Evolutionary conservation across 768 basidiomycete genomes (phyloP).

Genomic region (Trametes elegans): DNA sequence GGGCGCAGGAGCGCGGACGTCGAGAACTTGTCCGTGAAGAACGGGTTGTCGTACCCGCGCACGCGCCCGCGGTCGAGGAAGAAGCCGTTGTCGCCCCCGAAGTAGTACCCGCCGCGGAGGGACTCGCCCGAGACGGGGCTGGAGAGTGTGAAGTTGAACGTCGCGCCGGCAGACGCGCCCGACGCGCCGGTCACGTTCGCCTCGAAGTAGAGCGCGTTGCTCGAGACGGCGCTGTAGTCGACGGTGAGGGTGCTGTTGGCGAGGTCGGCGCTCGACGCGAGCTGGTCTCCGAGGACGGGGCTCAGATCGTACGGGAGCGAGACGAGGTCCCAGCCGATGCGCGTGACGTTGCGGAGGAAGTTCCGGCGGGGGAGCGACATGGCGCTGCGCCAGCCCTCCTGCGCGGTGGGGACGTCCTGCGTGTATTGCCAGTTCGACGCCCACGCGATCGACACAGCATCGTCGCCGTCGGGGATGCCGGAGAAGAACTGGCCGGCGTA

Average conservation of each 20-base stretch:
- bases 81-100: constrained; percentile 10
- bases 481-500: constrained; percentile 17
- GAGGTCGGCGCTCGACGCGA: neutral
- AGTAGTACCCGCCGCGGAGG: constrained; percentile 7
- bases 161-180: neutral
- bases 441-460: constrained; percentile 13
- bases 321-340: constrained; percentile 7
- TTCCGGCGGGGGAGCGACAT: constrained; percentile 15
- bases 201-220: constrained; percentile 12
- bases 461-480: constrained; percentile 8
- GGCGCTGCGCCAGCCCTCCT: constrained; percentile 17
- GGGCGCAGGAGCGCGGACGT: neutral
- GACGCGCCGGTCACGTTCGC: constrained; percentile 3
- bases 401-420: constrained; percentile 6
- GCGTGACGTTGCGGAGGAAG: constrained; percentile 4
- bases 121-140: constrained; percentile 10
- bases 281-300: constrained; percentile 8
- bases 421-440: constrained; percentile 16
- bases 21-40: constrained; percentile 12
- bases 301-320: constrained; percentile 8
- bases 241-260: neutral
- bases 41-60: constrained; percentile 8
- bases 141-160: constrained; percentile 8
- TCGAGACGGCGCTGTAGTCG: constrained; percentile 5
- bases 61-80: constrained; percentile 8